Percentiles rank a stretch among this genome's conserved stretches.
Conservation (phyloP, 306 rosid species). For the Spatholobus suberectus region DNA sequence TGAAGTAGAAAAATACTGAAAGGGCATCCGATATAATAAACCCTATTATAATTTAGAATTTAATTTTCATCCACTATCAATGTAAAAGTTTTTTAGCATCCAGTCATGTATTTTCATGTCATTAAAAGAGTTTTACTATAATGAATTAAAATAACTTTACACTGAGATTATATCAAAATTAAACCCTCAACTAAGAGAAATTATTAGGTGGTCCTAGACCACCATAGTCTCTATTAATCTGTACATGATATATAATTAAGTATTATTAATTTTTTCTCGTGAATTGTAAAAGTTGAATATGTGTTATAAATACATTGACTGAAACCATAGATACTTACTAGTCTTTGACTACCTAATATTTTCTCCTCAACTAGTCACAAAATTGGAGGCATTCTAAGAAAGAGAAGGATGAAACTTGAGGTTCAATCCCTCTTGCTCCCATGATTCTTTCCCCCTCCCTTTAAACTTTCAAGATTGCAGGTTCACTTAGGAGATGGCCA, state of each 20-base stretch:
- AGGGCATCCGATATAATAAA: not conserved
- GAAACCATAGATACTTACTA: too few relatives aligned
- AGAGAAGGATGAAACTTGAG: not conserved
- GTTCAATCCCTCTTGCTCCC: too few relatives aligned
- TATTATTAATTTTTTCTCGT: too few relatives aligned
- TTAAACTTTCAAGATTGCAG: not conserved
- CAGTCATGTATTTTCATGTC: not conserved
- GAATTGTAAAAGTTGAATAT: too few relatives aligned
- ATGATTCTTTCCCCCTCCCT: too few relatives aligned
- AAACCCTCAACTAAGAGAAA: too few relatives aligned
- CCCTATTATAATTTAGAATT: not conserved
- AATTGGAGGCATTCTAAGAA: not conserved
- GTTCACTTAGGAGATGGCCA: not conserved
- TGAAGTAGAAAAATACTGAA: not conserved
- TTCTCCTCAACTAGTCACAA: not conserved
- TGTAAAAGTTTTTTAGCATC: not conserved
- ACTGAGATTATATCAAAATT: not conserved
- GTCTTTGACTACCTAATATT: too few relatives aligned
- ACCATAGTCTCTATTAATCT: too few relatives aligned
- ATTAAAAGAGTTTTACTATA: not conserved
- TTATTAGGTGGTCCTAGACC: too few relatives aligned
- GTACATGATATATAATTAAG: too few relatives aligned
- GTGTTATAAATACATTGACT: too few relatives aligned
- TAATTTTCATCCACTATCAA: not conserved
- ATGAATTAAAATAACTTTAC: not conserved